Base-by-base conservation (phyloP, 345 rosid species). In the Leavenworthia alabamica region DNA sequence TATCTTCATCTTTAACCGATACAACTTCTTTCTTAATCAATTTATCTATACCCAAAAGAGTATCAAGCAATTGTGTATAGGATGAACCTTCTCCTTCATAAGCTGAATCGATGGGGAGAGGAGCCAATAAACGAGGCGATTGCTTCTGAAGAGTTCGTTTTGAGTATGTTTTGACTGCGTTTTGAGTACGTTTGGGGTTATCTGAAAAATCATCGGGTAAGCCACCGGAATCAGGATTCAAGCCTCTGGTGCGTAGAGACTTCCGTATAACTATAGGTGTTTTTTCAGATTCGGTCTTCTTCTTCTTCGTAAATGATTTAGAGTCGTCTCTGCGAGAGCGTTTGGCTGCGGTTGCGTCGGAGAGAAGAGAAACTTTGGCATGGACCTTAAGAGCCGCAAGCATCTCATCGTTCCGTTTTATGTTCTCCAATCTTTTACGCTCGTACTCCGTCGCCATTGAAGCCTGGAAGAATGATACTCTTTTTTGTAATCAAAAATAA, bases 361-460 rank as follows among this genome's bases (percentile, higher is more conserved):
- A 73, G 73, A 89, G 85, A 11, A 72, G 66, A 60, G 89, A 66
- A 42, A 78, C 86, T 49, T 64, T 74, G 59, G 86, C 70, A 0
- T 32, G 88, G 75, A 92, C 65, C 1, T 86, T 80, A 50, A 89
- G 88, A n/a, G 91, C 74, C 8, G 97, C 86, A 66, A 92, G 40
- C 85, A 82, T 81, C 67, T 92, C 79, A 2, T 70, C 85, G 56
- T 92, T 92, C 33, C 94, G 77, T 44, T 73, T 78, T 26, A 89
- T 92, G 76, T 86, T 89, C 70, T 85, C 91, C 23, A 86, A 79
- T 67, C 97, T 75, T 61, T 67, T 72, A 5, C 82, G 82, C 74
- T 89, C 99, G 69, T 92, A 92, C 55, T 92, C 96, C 3, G 94
- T 60, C 81, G 79, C 94, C 97, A 87, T 87, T 45, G 65, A 33